Percentiles rank a stretch among this genome's conserved stretches.
phyloP scores from a whole-genome alignment of 2,329 filamentous ascomycete genomes.

The Alternaria brassicicola region DNA sequence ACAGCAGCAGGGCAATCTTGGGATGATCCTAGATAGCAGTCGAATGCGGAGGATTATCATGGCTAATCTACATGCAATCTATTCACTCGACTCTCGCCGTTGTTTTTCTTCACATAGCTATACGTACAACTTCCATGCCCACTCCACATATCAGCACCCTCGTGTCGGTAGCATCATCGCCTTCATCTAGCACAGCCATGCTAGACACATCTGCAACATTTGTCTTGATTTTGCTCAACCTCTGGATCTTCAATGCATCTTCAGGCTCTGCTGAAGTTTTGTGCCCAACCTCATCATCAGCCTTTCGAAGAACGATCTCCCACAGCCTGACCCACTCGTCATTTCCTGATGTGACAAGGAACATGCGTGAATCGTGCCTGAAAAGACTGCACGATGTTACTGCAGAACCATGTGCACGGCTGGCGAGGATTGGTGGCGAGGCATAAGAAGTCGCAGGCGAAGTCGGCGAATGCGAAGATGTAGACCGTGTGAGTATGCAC shows the following conservation, averaged over 20 bases:
- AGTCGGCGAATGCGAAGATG: background rate
- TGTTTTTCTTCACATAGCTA: constrained; percentile 12
- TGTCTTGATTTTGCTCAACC: constrained; percentile 48
- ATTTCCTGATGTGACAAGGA: constrained; percentile 50
- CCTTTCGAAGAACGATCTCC: constrained; percentile 37
- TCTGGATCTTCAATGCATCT: constrained; percentile 39
- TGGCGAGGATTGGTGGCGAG: constrained; percentile 51
- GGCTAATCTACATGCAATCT: background rate
- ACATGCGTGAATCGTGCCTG: constrained; percentile 11
- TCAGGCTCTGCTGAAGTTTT: background rate
- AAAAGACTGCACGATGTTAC: constrained; percentile 63
- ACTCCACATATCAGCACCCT: constrained; percentile 43
- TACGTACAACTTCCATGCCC: constrained; percentile 42
- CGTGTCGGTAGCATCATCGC: constrained; percentile 2
- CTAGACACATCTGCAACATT: constrained; percentile 63
- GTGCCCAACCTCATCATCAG: background rate
- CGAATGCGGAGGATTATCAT: background rate
- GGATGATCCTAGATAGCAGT: background rate
- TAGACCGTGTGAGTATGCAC: constrained; percentile 38
- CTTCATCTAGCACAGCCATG: constrained; percentile 51
- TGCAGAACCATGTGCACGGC: constrained; percentile 72
- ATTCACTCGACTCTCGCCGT: background rate
- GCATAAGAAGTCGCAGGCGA: constrained; percentile 26
- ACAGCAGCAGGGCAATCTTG: background rate
- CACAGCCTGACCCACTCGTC: constrained; percentile 59